These are phyloP conservation scores for Cladosporium austrohemisphaericum DNA, from an alignment of 2,329 filamentous ascomycete genomes.

Conservation along the genomic window DNA sequence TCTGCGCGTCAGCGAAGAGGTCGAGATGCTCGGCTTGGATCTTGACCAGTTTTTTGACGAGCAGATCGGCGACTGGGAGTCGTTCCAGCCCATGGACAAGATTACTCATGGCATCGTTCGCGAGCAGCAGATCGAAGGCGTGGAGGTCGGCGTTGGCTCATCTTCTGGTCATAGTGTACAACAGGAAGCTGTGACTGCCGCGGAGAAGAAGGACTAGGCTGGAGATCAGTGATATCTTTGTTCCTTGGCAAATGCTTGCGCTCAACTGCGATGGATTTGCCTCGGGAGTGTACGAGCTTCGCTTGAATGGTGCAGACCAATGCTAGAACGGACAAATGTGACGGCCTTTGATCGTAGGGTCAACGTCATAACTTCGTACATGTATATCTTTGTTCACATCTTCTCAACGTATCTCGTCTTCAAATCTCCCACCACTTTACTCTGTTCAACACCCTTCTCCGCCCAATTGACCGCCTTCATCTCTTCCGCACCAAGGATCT, in stretches of 20 bases:
- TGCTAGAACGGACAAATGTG: too few relatives aligned
- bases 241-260: too few relatives aligned
- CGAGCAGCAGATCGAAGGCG: slow-evolving; percentile 9
- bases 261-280: too few relatives aligned
- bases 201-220: slow-evolving; percentile 6
- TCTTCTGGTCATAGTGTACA: background rate
- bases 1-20: slow-evolving; percentile 53
- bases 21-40: slow-evolving; percentile 54
- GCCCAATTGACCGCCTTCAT: slow-evolving; percentile 26
- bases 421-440: background rate
- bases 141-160: background rate
- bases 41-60: slow-evolving; percentile 55
- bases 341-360: too few relatives aligned
- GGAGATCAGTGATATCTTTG: too few relatives aligned
- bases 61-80: slow-evolving; percentile 44
- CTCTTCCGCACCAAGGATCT: slow-evolving; percentile 34
- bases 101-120: slow-evolving; percentile 25
- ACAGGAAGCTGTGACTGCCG: background rate
- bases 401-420: background rate
- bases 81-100: slow-evolving; percentile 22
- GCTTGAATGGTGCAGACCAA: too few relatives aligned
- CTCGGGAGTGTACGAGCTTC: too few relatives aligned
- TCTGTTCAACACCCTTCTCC: slow-evolving; percentile 9
- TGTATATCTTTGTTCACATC: too few relatives aligned
- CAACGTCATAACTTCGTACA: too few relatives aligned